Percentiles rank a stretch among this genome's conserved stretches.
Evolutionary conservation across 78 protist species (phyloP).

Genomic region (Speleostelium caveatum): DNA sequence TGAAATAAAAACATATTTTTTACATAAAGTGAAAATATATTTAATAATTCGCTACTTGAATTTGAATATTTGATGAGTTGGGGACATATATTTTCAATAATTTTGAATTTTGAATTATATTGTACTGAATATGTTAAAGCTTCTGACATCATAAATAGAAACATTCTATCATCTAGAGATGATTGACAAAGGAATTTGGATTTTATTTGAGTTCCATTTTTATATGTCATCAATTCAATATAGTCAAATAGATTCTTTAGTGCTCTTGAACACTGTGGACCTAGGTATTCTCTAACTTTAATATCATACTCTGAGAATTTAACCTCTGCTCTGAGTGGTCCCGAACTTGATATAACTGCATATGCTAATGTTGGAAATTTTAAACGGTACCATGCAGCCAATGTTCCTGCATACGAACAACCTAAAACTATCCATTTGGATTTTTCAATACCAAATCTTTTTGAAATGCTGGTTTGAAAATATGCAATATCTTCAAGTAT

Average conservation of each 20-base stretch:
- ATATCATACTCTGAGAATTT: slow-evolving; percentile 38
- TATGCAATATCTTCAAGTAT: slow-evolving; percentile 62
- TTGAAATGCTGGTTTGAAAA: slow-evolving; percentile 18
- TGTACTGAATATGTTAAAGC: slow-evolving; percentile 58
- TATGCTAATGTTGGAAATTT: slow-evolving; percentile 48
- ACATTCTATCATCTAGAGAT: slow-evolving; percentile 49
- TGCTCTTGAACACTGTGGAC: slow-evolving; percentile 14
- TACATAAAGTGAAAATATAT: slow-evolving; percentile 22
- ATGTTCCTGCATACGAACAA: slow-evolving; percentile 67
- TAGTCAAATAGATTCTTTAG: slow-evolving; percentile 19
- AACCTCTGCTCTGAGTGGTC: slow-evolving; percentile 43
- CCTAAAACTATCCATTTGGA: slow-evolving; percentile 68
- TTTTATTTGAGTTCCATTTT: slow-evolving; percentile 8
- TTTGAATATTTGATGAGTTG: slow-evolving; percentile 12
- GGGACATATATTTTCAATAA: slow-evolving; percentile 38
- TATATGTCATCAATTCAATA: neutral
- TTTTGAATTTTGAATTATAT: slow-evolving; percentile 42
- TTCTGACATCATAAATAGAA: slow-evolving; percentile 46
- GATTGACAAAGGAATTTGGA: slow-evolving; percentile 18
- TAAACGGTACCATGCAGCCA: slow-evolving; percentile 75
- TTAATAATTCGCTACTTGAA: neutral
- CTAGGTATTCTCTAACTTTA: slow-evolving; percentile 25
- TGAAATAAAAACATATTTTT: slow-evolving; percentile 58
- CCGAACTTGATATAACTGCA: slow-evolving; percentile 58
- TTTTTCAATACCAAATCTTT: neutral